These are phyloP conservation scores for Fomes fomentarius DNA, from an alignment of 1,284 basidiomycete species.

Conservation along the genomic window DNA sequence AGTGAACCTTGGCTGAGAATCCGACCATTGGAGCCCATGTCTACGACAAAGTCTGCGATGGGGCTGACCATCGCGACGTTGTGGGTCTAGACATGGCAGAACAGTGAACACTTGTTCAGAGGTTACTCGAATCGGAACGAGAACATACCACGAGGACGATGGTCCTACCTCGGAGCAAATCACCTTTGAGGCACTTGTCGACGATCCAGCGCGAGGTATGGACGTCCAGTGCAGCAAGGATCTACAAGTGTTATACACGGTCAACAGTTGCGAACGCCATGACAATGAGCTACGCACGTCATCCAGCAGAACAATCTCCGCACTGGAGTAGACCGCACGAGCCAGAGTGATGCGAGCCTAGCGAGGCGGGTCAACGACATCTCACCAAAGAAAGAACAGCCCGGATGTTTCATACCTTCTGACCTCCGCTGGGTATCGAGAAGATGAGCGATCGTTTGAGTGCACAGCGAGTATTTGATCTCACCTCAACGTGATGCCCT, in stretches of 20 bases:
- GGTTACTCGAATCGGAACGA: no score
- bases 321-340: conserved; percentile 68
- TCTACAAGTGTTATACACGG: conserved; percentile 26
- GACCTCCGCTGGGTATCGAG: conserved; percentile 53
- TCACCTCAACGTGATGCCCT: conserved; percentile 58
- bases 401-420: conserved; percentile 46
- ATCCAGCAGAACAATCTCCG: conserved; percentile 64
- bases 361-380: no score
- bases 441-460: no score
- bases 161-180: conserved; percentile 70
- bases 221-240: conserved; percentile 59
- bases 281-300: conserved; percentile 45
- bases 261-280: not conserved
- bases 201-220: conserved; percentile 80
- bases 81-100: conserved; percentile 58
- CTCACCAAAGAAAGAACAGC: no score
- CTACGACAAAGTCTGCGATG: conserved; percentile 66
- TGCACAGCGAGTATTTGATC: not conserved
- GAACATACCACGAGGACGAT: conserved; percentile 69
- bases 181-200: conserved; percentile 72
- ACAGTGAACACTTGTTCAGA: no score
- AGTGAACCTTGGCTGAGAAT: conserved; percentile 52
- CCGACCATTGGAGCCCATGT: conserved; percentile 54
- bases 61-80: conserved; percentile 70
- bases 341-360: conserved; percentile 75